Percentiles rank a stretch among this genome's conserved stretches.
Evolutionary conservation across 139 green algal genomes (phyloP).

Genomic region (Chlamydomonas applanata): DNA sequence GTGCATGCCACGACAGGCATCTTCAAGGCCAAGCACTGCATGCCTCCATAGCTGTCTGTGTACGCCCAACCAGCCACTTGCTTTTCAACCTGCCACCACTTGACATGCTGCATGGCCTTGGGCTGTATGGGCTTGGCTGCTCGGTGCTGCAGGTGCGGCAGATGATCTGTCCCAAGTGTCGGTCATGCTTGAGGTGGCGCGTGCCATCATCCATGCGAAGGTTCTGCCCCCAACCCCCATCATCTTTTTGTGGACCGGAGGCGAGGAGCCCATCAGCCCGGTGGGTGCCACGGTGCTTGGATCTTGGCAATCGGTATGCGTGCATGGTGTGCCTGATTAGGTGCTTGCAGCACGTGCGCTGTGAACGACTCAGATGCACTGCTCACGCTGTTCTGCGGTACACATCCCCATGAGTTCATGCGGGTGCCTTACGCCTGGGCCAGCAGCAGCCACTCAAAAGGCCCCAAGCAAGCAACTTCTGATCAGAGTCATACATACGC

Average conservation of each 20-base stretch:
- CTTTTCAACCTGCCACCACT: too few relatives aligned
- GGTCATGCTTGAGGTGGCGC: constrained; percentile 60
- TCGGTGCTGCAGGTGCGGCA: constrained; percentile 41
- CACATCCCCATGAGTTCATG: not conserved
- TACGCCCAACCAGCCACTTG: too few relatives aligned
- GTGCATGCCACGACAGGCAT: too few relatives aligned
- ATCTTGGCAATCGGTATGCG: too few relatives aligned
- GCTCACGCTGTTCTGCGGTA: not conserved
- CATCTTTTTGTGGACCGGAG: constrained; percentile 62
- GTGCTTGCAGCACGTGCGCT: too few relatives aligned
- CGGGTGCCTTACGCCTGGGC: not conserved
- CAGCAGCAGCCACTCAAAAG: too few relatives aligned
- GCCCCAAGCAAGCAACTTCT: too few relatives aligned
- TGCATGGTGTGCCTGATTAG: too few relatives aligned
- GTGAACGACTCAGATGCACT: too few relatives aligned
- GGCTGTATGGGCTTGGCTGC: not conserved
- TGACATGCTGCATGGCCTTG: too few relatives aligned
- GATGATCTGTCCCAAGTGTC: constrained; percentile 55
- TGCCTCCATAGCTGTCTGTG: too few relatives aligned
- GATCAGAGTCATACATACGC: not conserved
- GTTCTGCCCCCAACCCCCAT: constrained; percentile 46
- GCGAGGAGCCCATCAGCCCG: constrained; percentile 29
- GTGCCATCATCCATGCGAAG: constrained; percentile 4
- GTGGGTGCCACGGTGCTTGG: constrained; percentile 13
- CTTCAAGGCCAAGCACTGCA: too few relatives aligned